These are phyloP conservation scores for Nakaseomyces delphensis DNA, from an alignment of 1,139 yeast genomes.

Conservation along the genomic window DNA sequence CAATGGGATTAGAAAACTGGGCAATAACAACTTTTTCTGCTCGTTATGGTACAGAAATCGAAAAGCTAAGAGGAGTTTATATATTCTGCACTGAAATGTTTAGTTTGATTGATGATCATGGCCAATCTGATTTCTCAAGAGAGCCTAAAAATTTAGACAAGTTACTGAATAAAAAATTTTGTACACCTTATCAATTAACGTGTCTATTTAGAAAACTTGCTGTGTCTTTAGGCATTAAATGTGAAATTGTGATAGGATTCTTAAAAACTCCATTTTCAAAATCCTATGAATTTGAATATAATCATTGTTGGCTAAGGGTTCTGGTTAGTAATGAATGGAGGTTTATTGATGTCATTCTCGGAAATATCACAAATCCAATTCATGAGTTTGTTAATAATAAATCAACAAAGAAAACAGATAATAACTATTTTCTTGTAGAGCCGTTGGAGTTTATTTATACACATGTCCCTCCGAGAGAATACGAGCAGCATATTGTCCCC, in stretches of 20 bases:
- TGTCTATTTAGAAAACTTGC: slow-evolving; percentile 68
- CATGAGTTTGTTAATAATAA: slow-evolving; percentile 33
- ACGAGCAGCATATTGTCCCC: slow-evolving; percentile 79
- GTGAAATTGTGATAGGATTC: slow-evolving; percentile 75
- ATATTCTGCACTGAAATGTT: slow-evolving; percentile 50
- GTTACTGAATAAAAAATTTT: slow-evolving; percentile 35
- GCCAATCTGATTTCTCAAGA: slow-evolving; percentile 27
- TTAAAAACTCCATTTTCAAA: slow-evolving; percentile 66
- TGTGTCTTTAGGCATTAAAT: slow-evolving; percentile 58
- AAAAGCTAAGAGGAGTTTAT: slow-evolving; percentile 53
- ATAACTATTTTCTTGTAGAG: slow-evolving; percentile 66
- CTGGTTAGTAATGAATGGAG: slow-evolving; percentile 69
- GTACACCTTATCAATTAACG: slow-evolving; percentile 68
- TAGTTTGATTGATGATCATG: slow-evolving; percentile 34
- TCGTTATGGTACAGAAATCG: slow-evolving; percentile 42
- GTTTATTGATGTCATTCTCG: slow-evolving; percentile 61
- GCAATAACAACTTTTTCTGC: slow-evolving; percentile 28
- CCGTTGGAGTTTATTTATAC: slow-evolving; percentile 74
- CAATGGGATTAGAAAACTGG: slow-evolving; percentile 38
- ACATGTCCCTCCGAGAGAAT: slow-evolving; percentile 72
- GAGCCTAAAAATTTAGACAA: slow-evolving; percentile 28
- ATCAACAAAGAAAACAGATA: slow-evolving; percentile 30
- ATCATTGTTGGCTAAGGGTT: slow-evolving; percentile 87
- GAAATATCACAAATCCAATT: slow-evolving; percentile 46
- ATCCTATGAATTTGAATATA: slow-evolving; percentile 43